Percentiles rank a stretch among this genome's conserved stretches.
Conservation (phyloP, 1,284 basidiomycete species). For the Apiotrichum gamsii region DNA sequence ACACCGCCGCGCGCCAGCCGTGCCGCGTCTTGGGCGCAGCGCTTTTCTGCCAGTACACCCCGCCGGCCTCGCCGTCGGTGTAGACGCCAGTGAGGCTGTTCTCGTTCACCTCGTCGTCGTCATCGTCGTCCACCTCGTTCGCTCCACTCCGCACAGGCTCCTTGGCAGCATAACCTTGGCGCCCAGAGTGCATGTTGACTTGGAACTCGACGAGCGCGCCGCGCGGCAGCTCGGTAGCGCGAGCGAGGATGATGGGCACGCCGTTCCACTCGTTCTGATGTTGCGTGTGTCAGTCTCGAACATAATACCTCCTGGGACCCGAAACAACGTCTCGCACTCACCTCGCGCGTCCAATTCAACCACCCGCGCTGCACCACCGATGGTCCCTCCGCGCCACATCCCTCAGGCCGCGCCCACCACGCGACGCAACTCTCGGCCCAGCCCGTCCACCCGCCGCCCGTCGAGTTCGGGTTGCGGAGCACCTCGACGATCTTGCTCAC, state of each 20-base stretch:
- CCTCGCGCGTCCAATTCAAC: conserved; percentile 29
- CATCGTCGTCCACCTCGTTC: conserved; percentile 9
- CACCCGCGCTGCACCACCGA: conserved; percentile 51
- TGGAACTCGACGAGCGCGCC: conserved; percentile 57
- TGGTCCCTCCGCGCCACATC: conserved; percentile 41
- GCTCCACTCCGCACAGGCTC: background rate
- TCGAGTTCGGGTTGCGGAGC: conserved; percentile 50
- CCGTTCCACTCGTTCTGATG: conserved; percentile 25
- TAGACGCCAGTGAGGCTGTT: conserved; percentile 9
- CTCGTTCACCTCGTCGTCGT: conserved; percentile 24
- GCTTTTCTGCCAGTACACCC: conserved; percentile 23
- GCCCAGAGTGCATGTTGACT: conserved; percentile 45
- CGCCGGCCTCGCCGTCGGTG: background rate
- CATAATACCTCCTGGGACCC: too few relatives aligned
- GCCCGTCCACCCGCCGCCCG: conserved; percentile 59
- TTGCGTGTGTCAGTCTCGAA: too few relatives aligned
- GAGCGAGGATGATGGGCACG: conserved; percentile 59
- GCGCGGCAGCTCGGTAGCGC: conserved; percentile 68
- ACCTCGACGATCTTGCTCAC: conserved; percentile 62
- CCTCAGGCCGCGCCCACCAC: conserved; percentile 53
- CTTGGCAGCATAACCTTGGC: conserved; percentile 12
- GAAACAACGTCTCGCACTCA: background rate
- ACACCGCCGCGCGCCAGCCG: conserved; percentile 23
- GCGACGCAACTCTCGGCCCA: conserved; percentile 59
- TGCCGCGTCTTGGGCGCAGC: conserved; percentile 4